Evolutionary conservation across 768 basidiomycete genomes (phyloP), one percentile per base, ranked within the genome.

Genomic region (Rhodotorula kratochvilovae): DNA sequence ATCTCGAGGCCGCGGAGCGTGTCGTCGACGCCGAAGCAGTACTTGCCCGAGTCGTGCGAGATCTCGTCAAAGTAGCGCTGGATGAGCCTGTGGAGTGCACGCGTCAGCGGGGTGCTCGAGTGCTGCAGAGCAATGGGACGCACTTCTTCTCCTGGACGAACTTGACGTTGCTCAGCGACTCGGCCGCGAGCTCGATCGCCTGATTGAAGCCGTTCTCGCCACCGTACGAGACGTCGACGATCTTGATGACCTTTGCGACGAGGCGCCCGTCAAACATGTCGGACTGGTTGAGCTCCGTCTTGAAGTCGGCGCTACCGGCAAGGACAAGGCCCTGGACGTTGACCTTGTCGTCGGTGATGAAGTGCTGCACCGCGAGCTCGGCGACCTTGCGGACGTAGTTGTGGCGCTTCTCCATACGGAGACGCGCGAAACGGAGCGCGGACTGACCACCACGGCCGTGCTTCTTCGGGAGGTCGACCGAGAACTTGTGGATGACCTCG

Each of bases 401-500:
- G 88, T 98, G 94, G 58, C 96, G 88, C 81, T 96, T 96, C 84
- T 99, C 96, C 81, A 97, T 96, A 79, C 96, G 90, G 61, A 99
- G 87, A 85, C 96, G 95, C 51, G 95, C 91, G 87, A 99, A 99
- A 90, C 96, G 96, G 55, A 98, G 86, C 35, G 96, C 96, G 66
- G 96, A 98, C 82, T 99, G 96, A 81, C 96, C 96, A 87, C 96
- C 96, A 85, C 96, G 93, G 73, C 95, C 95, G 81, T 98, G 96
- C 84, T 99, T 99, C 85, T 99, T 99, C 54, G 96, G 96, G 17
- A 98, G 86, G 82, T 98, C 96, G 80, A 99, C 96, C 29, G 92
- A 92, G 84, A 98, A 97, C 82, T 98, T 98, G 84, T 99, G 96
- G 67, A 95, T 85, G 63, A 99, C 87, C 76, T 97, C 94, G 74